phyloP scores from a whole-genome alignment of 2,329 filamentous ascomycete species.

The Xylaria sp. region DNA sequence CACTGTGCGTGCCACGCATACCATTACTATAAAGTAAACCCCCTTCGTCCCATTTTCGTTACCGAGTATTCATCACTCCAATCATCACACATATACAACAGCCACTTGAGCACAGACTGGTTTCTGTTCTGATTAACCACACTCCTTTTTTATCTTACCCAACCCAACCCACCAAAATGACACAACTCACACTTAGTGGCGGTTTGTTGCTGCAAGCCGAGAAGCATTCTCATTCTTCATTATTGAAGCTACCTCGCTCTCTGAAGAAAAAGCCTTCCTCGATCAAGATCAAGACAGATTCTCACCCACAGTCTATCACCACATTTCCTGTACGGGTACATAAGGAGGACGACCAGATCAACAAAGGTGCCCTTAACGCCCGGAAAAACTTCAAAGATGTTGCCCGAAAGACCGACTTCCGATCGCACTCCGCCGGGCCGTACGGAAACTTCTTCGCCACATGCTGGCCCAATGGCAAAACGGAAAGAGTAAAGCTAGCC shows the following conservation, averaged over 20 bases:
- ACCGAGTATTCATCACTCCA: constrained; percentile 23
- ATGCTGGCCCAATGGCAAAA: constrained; percentile 40
- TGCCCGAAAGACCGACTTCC: constrained; percentile 33
- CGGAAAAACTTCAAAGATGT: constrained; percentile 40
- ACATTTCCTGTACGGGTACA: constrained; percentile 39
- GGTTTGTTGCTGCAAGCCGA: constrained; percentile 34
- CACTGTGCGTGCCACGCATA: constrained; percentile 35
- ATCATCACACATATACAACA: constrained; percentile 19
- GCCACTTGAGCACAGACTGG: constrained; percentile 33
- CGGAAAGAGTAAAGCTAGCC: constrained; percentile 39
- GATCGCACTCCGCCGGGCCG: constrained; percentile 39
- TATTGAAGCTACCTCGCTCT: constrained; percentile 26
- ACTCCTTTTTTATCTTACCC: constrained; percentile 32
- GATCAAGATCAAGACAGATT: constrained; percentile 31
- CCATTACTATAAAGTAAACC: constrained; percentile 37
- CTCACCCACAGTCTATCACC: constrained; percentile 38
- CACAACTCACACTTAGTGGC: constrained; percentile 32
- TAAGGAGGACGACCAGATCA: constrained; percentile 38
- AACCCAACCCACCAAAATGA: constrained; percentile 35
- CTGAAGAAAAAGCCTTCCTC: constrained; percentile 36
- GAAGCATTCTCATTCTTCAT: constrained; percentile 22
- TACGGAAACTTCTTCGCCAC: constrained; percentile 40
- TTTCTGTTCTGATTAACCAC: constrained; percentile 28
- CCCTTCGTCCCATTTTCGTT: constrained; percentile 25
- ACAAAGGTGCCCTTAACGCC: constrained; percentile 38